Base-by-base conservation (phyloP, 192 early-diverging fungal species). In the Podila epicladia region DNA sequence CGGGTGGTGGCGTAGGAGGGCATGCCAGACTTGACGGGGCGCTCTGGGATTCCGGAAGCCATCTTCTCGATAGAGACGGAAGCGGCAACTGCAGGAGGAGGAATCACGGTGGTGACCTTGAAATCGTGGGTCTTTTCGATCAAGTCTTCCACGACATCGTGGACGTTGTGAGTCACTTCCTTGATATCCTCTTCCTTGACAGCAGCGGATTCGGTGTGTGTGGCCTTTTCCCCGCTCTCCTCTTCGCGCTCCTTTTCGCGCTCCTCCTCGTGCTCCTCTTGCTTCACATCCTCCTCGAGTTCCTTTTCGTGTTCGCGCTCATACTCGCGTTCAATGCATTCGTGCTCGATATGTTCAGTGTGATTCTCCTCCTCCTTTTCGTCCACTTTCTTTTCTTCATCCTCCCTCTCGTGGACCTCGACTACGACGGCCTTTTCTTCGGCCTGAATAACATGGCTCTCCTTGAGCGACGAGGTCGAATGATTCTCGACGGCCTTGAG, bases 11-110 rank as follows among this genome's bases (percentile, higher is more conserved):
- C 33, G 5, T 17, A 9, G 8, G 71, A 57, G 26, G 70, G 65
- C 55, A 59, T 35, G 38, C 35, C 62, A 3, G 71, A 32, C 24
- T 32, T 55, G 60, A 79, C 41, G 1, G 60, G 58, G 13, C 66
- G 38, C 4, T 63, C 32, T 0, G 76, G 65, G n/a, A 72, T 28
- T 15, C 35, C 70, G 19, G 76, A 53, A 4, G 61, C 70, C 24
- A 64, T 64, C 51, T 51, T 37, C 13, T 48, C 45, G 22, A 57
- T 3, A 12, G 35, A 12, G 7, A 11, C 17, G 13, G 31, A 33
- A 41, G 67, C 4, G 22, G 32, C 19, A 0, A 12, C 28, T 15
- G 9, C 20, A 20, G 59, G 11, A 17, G 12, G 22, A 17, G 1
- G 19, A 13, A 6, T 26, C 22, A 29, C 13, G 6, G n/a, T 48